A percentile compares a stretch with the other conserved stretches of the same genome.
phyloP scores from a whole-genome alignment of 2,329 filamentous ascomycete genomes.

The Dryadomyces sulphureus region DNA sequence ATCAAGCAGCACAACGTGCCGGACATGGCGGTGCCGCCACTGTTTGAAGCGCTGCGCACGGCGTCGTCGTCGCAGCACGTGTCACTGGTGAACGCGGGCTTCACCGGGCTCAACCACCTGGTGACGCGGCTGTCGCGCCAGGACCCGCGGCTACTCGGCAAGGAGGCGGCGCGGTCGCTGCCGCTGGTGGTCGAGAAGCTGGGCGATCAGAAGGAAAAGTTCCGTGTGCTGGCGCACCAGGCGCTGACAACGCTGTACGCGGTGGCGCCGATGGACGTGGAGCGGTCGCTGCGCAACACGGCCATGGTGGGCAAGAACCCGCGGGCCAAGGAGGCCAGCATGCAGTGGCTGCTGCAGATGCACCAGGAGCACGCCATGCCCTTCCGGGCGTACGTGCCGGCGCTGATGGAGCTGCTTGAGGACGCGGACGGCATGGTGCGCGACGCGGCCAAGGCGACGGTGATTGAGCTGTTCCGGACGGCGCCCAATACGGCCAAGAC shows the following conservation, averaged over 20 bases:
- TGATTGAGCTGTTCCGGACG: constrained; percentile 75
- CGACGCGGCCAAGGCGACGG: constrained; percentile 66
- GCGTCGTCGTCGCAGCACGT: constrained; percentile 66
- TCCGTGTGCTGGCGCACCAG: constrained; percentile 58
- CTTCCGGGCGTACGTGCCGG: constrained; percentile 71
- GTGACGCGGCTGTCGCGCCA: constrained; percentile 76
- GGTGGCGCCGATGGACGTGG: constrained; percentile 56
- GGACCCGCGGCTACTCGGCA: constrained; percentile 57
- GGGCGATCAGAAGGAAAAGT: constrained; percentile 77
- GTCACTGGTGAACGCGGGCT: constrained; percentile 65
- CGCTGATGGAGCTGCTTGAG: constrained; percentile 73
- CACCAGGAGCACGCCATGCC: constrained; percentile 64
- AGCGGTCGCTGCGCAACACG: constrained; percentile 62
- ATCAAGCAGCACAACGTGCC: constrained; percentile 91
- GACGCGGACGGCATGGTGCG: constrained; percentile 81
- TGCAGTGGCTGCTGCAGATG: constrained; percentile 83
- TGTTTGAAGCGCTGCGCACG: constrained; percentile 70
- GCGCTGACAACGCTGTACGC: constrained; percentile 65
- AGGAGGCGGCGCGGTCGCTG: constrained; percentile 57
- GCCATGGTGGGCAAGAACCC: constrained; percentile 70
- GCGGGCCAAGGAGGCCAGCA: constrained; percentile 68
- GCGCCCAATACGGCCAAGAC: constrained; percentile 74
- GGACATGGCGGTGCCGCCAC: constrained; percentile 50
- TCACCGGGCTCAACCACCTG: constrained; percentile 77
- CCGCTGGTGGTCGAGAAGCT: constrained; percentile 70